Evolutionary conservation across 1,284 basidiomycete genomes (phyloP).

Genomic region (Cryptococcus sp.): DNA sequence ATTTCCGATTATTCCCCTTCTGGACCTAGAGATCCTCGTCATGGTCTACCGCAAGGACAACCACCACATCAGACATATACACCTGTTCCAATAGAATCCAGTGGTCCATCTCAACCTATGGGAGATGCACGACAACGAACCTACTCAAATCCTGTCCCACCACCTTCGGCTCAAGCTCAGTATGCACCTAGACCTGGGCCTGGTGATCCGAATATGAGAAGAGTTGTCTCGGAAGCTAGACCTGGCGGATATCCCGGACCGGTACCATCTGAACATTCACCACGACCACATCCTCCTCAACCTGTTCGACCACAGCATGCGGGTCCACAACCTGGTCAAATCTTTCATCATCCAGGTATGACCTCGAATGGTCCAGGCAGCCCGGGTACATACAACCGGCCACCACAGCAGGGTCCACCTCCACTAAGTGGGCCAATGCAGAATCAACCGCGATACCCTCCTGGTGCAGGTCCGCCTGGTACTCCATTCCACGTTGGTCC

Average conservation of each 20-base stretch:
- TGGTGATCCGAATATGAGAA: slow-evolving; percentile 13
- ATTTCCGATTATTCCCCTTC: background rate
- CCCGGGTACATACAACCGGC: background rate
- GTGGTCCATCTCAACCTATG: background rate
- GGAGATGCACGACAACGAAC: slow-evolving; percentile 1
- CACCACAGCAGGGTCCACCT: background rate
- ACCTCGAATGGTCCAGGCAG: background rate
- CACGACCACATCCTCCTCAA: slow-evolving; percentile 7
- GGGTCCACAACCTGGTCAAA: slow-evolving; percentile 44
- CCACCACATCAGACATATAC: slow-evolving; percentile 2
- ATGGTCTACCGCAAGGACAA: background rate
- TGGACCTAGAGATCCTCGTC: slow-evolving; percentile 1
- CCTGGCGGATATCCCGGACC: slow-evolving; percentile 4
- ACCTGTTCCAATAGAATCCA: background rate
- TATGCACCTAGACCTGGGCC: background rate
- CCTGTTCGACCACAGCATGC: slow-evolving; percentile 13
- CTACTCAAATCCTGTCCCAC: slow-evolving; percentile 1
- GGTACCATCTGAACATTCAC: slow-evolving; percentile 3
- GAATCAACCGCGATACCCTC: background rate
- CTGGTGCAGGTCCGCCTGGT: background rate
- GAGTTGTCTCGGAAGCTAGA: slow-evolving; percentile 34
- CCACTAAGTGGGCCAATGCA: background rate
- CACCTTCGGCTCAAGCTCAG: background rate
- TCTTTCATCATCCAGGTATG: slow-evolving; percentile 39
- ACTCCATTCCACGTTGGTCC: background rate